Percentiles rank a stretch among this genome's conserved stretches.
phyloP scores from a whole-genome alignment of 1,139 yeast species.

The Nakaseomyces bracarensis region DNA sequence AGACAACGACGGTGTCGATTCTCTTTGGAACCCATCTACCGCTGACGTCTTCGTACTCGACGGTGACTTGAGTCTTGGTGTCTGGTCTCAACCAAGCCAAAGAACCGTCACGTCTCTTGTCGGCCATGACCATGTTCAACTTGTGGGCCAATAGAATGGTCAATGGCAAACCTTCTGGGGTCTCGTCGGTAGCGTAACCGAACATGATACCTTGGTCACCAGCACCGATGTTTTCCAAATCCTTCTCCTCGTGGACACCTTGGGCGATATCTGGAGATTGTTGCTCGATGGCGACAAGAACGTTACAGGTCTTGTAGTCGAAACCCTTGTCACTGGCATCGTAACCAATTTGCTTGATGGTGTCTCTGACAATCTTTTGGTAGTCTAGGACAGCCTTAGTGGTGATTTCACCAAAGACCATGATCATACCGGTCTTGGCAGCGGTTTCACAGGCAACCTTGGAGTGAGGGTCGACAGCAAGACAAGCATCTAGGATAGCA shows the following conservation, averaged over 20 bases:
- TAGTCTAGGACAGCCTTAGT: slow-evolving; percentile 88
- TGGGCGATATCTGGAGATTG: slow-evolving; percentile 98
- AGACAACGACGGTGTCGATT: slow-evolving; percentile 92
- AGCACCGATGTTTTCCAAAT: slow-evolving; percentile 94
- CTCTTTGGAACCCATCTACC: slow-evolving; percentile 92
- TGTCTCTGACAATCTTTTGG: slow-evolving; percentile 94
- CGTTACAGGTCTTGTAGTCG: slow-evolving; percentile 97
- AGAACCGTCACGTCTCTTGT: slow-evolving; percentile 90
- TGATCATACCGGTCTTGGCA: slow-evolving; percentile 94
- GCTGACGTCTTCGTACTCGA: slow-evolving; percentile 83
- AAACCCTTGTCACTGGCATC: slow-evolving; percentile 92
- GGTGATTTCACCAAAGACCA: slow-evolving; percentile 98
- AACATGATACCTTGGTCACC: slow-evolving; percentile 99
- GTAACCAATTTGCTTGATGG: slow-evolving; percentile 95
- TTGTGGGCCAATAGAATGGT: slow-evolving; percentile 88
- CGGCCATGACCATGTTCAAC: slow-evolving; percentile 89
- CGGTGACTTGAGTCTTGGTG: slow-evolving; percentile 97
- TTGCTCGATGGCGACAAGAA: slow-evolving; percentile 95
- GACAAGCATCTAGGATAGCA: slow-evolving; percentile 94
- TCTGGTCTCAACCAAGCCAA: slow-evolving; percentile 96
- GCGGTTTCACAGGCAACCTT: slow-evolving; percentile 99
- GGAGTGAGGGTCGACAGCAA: slow-evolving; percentile 87
- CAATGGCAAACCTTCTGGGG: slow-evolving; percentile 91
- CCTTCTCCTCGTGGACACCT: slow-evolving; percentile 94
- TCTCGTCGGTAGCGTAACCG: slow-evolving; percentile 97